Base-by-base conservation (phyloP, 352 stramenopile species). In the Hyaloperonospora arabidopsidis region DNA sequence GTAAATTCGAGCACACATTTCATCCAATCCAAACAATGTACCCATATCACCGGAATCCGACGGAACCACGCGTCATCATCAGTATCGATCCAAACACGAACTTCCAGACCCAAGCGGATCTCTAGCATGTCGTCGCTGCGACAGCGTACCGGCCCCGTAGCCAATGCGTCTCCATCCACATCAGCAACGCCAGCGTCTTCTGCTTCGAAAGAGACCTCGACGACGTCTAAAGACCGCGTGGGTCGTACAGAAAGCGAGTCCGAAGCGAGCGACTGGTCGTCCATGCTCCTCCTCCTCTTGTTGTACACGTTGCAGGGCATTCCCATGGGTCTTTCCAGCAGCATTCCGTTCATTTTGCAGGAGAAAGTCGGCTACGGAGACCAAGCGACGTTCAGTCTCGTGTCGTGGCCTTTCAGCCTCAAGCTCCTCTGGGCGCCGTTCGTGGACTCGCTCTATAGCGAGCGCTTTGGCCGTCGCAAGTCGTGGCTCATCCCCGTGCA, bases 341-440 rank as follows among this genome's bases (percentile, higher is more conserved):
- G 88, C 35, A 98, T 99, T 61, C 96, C 97, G 43, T 97, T 99
- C 71, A 87, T 99, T 19, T 75, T 99, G 49, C 95, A 98, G 70
- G 92, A 98, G 76, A 98, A 98, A 52, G 79, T 97, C 3, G 93
- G 91, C 5, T 98, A 98, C 69, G 95, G 92, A 22, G 90, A 97
- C 60, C 96, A 99, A 70, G 95, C 95, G 6, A 96, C 98, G 41
- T 99, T 99, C 72, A 97, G 88, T 51, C 75, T 99, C 21, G 97
- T 98, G 58, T 97, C 84, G 28, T 98, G 96, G 86, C 97, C 97
- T 13, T 99, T 99, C 77, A 98, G 89, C 43, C 79, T 99, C 50
- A 99, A 99, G 67, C 64, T 99, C n/a, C 68, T 99, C 1, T 99
- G 97, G 97, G 96, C 97, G 35, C 97, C 97, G 41, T 93, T 99